Conservation (phyloP, 2,329 filamentous ascomycete genomes). For the Exophiala alcalophila region DNA sequence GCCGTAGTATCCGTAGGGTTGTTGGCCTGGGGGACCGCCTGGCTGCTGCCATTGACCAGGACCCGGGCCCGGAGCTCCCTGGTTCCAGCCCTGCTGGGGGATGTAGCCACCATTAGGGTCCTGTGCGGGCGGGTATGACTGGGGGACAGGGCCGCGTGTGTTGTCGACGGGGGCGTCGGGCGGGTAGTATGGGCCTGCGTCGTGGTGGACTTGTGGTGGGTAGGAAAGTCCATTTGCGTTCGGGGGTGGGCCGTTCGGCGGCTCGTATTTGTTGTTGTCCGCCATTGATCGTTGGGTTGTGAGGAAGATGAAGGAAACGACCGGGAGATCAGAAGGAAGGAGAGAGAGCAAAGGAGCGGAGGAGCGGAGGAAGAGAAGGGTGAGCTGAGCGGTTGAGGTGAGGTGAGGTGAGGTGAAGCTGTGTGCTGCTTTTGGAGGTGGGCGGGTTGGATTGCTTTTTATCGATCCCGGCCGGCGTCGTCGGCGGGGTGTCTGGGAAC, state of each 20-base stretch:
- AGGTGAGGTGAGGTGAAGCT: background rate
- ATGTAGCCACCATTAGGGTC: conserved; percentile 20
- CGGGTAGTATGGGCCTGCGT: conserved; percentile 29
- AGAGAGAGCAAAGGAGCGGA: no score
- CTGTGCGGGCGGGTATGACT: conserved; percentile 22
- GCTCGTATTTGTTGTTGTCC: conserved; percentile 22
- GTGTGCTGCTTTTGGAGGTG: no score
- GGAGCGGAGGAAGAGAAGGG: no score
- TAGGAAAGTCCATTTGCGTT: conserved; percentile 2
- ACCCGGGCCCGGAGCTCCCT: conserved; percentile 14
- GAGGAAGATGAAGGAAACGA: no score
- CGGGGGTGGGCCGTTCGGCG: conserved; percentile 23
- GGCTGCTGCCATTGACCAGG: no score
- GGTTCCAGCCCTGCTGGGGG: conserved; percentile 23
- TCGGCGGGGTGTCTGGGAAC: no score
- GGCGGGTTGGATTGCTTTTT: no score
- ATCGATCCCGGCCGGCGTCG: no score
- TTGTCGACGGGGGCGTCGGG: conserved; percentile 10
- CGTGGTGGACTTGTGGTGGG: conserved; percentile 26
- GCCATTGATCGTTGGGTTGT: conserved; percentile 4
- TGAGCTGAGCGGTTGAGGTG: background rate
- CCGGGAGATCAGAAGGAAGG: no score
- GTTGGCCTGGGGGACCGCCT: conserved; percentile 12
- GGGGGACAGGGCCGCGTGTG: conserved; percentile 14
- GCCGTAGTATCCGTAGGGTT: conserved; percentile 23